phyloP scores from a whole-genome alignment of 371 early-diverging fungal genomes.

The Rhizopus stolonifer region DNA sequence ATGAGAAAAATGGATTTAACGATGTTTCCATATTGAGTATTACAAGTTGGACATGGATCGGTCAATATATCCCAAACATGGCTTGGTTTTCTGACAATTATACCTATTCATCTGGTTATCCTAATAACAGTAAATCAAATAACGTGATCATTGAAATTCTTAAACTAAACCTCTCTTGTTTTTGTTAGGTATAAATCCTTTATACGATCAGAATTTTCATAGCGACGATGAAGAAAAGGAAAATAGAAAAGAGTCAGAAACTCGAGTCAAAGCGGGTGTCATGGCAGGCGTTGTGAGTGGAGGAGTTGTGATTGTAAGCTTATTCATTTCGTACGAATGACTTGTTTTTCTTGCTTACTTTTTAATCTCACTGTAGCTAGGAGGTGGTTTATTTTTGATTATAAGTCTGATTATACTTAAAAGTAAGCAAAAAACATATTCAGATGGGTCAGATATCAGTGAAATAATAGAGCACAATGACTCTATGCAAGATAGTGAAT shows the following conservation, averaged over 20 bases:
- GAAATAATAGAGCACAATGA: conserved; percentile 5
- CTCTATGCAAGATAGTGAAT: conserved; percentile 3
- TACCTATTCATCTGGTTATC: neutral
- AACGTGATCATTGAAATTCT: neutral
- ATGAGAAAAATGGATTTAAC: conserved; percentile 18
- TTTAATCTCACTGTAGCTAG: conserved; percentile 26
- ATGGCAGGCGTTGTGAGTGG: conserved; percentile 43
- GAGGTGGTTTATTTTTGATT: conserved; percentile 26
- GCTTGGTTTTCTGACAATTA: conserved; percentile 17
- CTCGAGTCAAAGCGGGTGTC: conserved; percentile 29
- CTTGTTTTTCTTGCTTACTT: neutral
- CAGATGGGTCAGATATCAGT: conserved; percentile 6
- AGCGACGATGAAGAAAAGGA: neutral
- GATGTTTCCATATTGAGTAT: conserved; percentile 29
- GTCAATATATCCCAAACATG: conserved; percentile 26
- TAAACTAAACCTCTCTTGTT: neutral
- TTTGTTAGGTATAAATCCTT: conserved; percentile 9
- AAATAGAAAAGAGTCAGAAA: conserved; percentile 8
- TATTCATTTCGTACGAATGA: neutral
- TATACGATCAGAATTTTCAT: conserved; percentile 10
- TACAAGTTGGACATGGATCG: conserved; percentile 32
- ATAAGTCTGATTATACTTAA: conserved; percentile 20
- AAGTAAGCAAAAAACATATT: conserved; percentile 12
- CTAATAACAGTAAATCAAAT: neutral
- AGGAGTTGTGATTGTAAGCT: conserved; percentile 35